Evolutionary conservation across 2,329 filamentous ascomycete species (phyloP), one percentile per base, ranked within the genome.

Genomic region (Colletotrichum sojae): DNA sequence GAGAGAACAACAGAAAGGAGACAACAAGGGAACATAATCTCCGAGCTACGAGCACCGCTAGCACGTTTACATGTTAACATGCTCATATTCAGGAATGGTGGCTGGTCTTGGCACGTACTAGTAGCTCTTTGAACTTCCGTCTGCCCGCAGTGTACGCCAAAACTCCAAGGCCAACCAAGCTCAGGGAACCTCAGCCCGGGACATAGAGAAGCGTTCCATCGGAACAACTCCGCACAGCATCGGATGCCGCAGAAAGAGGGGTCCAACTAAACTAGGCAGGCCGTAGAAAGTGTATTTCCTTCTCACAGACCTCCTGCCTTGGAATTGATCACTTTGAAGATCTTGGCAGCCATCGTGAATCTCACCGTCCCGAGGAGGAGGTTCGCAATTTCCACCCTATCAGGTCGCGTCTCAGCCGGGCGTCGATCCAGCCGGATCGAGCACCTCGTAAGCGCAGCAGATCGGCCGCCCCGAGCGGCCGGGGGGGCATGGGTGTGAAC

Each of bases 341-440:
- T 51, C 22, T 46, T 12, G 51, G 25, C 22, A 55, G 51, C 43
- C 54, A 60, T 66, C 54, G 43, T 55, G 62, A 54, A 45, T 36
- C 25, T 36, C 15, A 20, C 25, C 40, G 31, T 49, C 36, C 43
- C 40, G n/a, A 25, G 48, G n/a, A 48, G 13, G 25, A 49, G 27
- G 40, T 60, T 22, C 40, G 12, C 15, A n/a, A 51, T 22, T 51
- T 49, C 5, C 18, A 60, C 18, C 57, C 36, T 64, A 27, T 48
- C 53, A 31, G 27, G 22, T 39, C 18, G 39, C 36, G 40, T 45
- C 49, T 53, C 48, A 40, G 45, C 31, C 40, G 40, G 40, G 40
- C 40, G 40, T 43, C 36, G 15, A 12, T 51, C 57, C 31, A 20
- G 46, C 20, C 57, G 25, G 39, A 60, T 49, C 18, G 56, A 59